phyloP scores from a whole-genome alignment of 2,329 filamentous ascomycete genomes.

The Torrubiellomyces zombiae region DNA sequence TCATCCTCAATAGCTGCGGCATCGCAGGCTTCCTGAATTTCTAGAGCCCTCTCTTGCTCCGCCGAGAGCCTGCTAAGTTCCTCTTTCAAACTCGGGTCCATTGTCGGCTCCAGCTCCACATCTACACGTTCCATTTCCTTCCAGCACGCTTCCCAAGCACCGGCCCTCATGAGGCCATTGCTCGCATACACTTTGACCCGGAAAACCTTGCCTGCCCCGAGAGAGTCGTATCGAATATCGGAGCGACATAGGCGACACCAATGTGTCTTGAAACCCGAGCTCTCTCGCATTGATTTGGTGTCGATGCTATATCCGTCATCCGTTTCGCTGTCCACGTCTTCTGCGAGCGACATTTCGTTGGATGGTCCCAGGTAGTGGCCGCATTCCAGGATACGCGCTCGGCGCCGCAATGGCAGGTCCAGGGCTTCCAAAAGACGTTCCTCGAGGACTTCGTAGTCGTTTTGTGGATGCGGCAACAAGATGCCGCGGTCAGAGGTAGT shows the following conservation, averaged over 20 bases:
- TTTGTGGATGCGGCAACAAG: constrained; percentile 60
- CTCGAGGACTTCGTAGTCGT: constrained; percentile 66
- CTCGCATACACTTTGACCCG: constrained; percentile 82
- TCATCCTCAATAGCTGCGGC: constrained; percentile 8
- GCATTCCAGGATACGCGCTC: constrained; percentile 57
- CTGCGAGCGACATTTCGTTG: constrained; percentile 26
- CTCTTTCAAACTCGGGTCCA: constrained; percentile 40
- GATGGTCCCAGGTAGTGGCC: constrained; percentile 57
- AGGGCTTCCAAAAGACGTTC: constrained; percentile 60
- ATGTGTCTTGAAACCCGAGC: constrained; percentile 21
- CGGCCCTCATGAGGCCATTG: constrained; percentile 82
- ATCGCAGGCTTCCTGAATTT: constrained; percentile 15
- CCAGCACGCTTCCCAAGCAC: constrained; percentile 89
- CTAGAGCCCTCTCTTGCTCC: constrained; percentile 24
- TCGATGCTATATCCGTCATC: constrained; percentile 23
- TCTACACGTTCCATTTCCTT: constrained; percentile 98
- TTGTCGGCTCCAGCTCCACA: constrained; percentile 68
- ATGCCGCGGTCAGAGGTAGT: constrained; percentile 60
- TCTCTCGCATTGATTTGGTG: constrained; percentile 9
- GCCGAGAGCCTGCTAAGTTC: constrained; percentile 41
- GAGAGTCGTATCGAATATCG: constrained; percentile 37
- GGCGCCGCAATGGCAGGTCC: constrained; percentile 45
- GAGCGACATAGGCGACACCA: constrained; percentile 41
- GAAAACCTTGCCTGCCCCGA: constrained; percentile 43
- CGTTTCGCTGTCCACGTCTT: constrained; percentile 30